Evolutionary conservation across 1,284 basidiomycete genomes (phyloP), one percentile per base, ranked within the genome.

Genomic region (Tranzscheliella williamsii): DNA sequence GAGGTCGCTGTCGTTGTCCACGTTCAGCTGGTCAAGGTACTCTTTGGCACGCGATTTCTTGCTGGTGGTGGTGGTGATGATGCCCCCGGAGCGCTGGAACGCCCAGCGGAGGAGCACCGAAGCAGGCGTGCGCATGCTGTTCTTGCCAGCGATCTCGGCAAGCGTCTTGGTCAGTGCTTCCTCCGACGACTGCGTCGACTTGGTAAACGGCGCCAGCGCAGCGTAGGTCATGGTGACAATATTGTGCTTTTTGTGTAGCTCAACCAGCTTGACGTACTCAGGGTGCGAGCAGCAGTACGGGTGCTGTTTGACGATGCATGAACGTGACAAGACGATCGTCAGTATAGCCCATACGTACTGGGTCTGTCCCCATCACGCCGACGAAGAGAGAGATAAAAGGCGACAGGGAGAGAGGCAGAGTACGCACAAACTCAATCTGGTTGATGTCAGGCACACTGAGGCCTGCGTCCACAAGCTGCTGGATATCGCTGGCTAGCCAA

Each of bases 221-320:
- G 52, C 42, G 47, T 68, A 68, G 26, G 61, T 68, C 56, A 65
- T 68, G 4, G 52, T 56, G 37, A 50, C 47, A n/a, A 68, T 68
- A 24, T 46, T 38, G 43, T 68, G 52, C 38, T 57, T 50, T 26
- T 55, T 61, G 21, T 65, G 61, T 13, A 66, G 35, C 1, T 43
- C 52, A 1, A 68, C 31, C 15, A 68, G 57, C 42, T 61, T 53
- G 15, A n/a, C 11, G 37, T 68, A 66, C 41, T 62, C 60, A 8
- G 50, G 29, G 40, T 57, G 51, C 4, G 52, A 24, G 46, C 53
- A 56, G 26, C 37, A 12, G 50, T 61, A 62, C 4, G 66, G 63
- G 22, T 67, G 62, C 52, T 57, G 38, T 2, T 18, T 17, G 6
- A 39, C 8, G 16, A 15, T 27, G 26, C 26, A 27, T 27, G n/a